Base-by-base conservation (phyloP, 1,139 yeast species). In the Nakaseomyces nivariensis region DNA sequence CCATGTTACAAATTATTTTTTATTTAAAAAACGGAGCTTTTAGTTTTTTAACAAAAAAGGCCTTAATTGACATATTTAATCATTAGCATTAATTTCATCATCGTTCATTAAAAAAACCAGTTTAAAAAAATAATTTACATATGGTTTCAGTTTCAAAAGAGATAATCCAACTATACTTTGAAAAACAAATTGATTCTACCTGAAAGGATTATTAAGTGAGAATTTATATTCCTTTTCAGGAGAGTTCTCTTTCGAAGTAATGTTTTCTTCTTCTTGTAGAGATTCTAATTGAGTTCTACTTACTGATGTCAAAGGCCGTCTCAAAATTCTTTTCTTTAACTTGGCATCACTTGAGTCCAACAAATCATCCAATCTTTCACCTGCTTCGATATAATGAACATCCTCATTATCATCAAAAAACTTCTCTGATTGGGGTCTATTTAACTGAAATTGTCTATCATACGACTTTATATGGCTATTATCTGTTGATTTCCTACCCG, bases 401-500 rank as follows among this genome's bases (percentile, higher is more conserved):
- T 41, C 44, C 34, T 41, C 34, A 10, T n/a, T 41, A 10, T 11
- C 25, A 5, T 29, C 44, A 13, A n/a, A 41, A 29, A 41, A 41
- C 25, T 41, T 41, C 11, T 41, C 44, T 10, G 44, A 41, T 27
- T 41, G 22, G 4, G 44, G 44, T 13, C 44, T 3, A 24, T 29
- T 41, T 13, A 41, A 25, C 25, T 41, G 44, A 29, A 41, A 27
- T 34, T 43, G 46, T 25, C 41, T 37, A 36, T 46, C 37, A 44
- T 25, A 40, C 32, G 48, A 45, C 48, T 52, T 56, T 29, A 64
- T 46, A 52, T 63, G 67, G 41, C 65, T 60, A 46, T 61, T 60
- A 48, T 63, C 67, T 3, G 67, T 62, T 9, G 66, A 62, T 50
- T 64, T 63, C 45, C 67, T 56, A 4, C 68, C 68, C 5, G 68